Conservation (phyloP, 108 stramenopile species). For the Epithemia pelagica region DNA sequence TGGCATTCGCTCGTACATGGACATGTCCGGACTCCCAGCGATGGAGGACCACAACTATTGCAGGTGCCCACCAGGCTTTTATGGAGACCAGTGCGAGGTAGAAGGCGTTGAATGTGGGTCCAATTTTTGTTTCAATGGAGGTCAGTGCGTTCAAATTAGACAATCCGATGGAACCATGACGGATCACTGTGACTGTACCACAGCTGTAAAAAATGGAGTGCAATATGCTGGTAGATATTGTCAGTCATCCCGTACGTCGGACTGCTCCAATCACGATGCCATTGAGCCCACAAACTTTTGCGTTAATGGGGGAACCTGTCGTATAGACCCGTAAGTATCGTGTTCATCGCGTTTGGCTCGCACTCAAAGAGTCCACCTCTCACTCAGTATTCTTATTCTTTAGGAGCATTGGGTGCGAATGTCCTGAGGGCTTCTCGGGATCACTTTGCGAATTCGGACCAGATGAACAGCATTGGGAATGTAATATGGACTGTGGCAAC, state of each 20-base stretch:
- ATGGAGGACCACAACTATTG: slow-evolving; percentile 26
- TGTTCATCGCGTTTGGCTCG: slow-evolving; percentile 11
- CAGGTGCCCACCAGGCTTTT: slow-evolving; percentile 25
- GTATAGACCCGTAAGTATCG: slow-evolving; percentile 8
- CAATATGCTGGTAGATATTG: slow-evolving; percentile 9
- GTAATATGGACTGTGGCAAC: slow-evolving; percentile 26
- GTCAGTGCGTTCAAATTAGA: slow-evolving; percentile 13
- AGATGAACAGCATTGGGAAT: slow-evolving; percentile 7
- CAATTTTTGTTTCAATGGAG: slow-evolving; percentile 34
- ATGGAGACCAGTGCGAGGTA: slow-evolving; percentile 29
- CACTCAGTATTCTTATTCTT: slow-evolving; percentile 30
- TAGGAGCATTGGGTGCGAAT: slow-evolving; percentile 24
- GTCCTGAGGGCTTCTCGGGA: slow-evolving; percentile 27
- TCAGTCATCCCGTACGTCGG: slow-evolving; percentile 3
- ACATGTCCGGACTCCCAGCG: slow-evolving; percentile 1
- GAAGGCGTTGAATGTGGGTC: slow-evolving; percentile 24
- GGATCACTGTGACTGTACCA: slow-evolving; percentile 49
- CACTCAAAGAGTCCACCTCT: slow-evolving; percentile 21
- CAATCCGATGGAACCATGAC: slow-evolving; percentile 11
- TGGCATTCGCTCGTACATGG: slow-evolving; percentile 15
- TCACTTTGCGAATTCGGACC: slow-evolving; percentile 26
- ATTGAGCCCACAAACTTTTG: slow-evolving; percentile 12
- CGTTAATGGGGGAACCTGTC: slow-evolving; percentile 13
- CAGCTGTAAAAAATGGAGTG: slow-evolving; percentile 16
- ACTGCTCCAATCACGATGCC: slow-evolving; percentile 6